Conservation (phyloP, 2,329 filamentous ascomycete species). For the Colletotrichum eleusines region DNA sequence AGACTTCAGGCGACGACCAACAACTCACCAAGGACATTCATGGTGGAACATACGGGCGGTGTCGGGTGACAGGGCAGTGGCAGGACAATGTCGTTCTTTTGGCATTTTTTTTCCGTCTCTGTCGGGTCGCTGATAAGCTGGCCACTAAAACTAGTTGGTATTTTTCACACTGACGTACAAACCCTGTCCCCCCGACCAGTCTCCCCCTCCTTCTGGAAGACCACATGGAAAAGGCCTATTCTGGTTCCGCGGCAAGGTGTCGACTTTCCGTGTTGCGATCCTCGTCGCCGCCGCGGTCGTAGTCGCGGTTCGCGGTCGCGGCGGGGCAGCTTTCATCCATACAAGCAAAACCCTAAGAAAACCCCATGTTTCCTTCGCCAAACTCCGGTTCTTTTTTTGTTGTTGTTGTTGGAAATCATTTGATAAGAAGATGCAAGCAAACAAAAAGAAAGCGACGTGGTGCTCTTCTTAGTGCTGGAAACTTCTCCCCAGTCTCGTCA, state of each 20-base stretch:
- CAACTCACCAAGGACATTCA: neutral
- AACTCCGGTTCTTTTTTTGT: conserved; percentile 26
- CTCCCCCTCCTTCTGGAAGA: conserved; percentile 4
- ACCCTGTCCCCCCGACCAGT: conserved; percentile 1
- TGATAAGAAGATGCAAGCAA: neutral
- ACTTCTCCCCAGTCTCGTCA: conserved; percentile 3
- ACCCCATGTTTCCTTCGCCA: conserved; percentile 24
- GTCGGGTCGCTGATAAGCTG: conserved; percentile 29
- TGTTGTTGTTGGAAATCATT: conserved; percentile 20
- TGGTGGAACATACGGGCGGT: neutral
- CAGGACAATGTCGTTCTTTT: conserved; percentile 15
- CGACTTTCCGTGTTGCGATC: conserved; percentile 6
- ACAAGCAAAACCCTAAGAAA: conserved; percentile 12
- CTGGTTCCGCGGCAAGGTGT: conserved; percentile 23
- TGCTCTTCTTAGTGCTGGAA: conserved; percentile 1
- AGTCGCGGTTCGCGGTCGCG: neutral
- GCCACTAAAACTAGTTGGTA: conserved; percentile 35
- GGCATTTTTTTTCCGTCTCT: conserved; percentile 30
- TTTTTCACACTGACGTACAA: conserved; percentile 39
- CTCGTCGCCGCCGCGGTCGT: conserved; percentile 7
- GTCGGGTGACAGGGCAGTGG: neutral
- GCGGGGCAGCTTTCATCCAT: conserved; percentile 21
- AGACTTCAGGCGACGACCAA: too few relatives aligned
- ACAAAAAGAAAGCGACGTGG: neutral
- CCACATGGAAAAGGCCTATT: conserved; percentile 5